These are phyloP conservation scores for Penicillium italicum DNA, from an alignment of 2,329 filamentous ascomycete genomes.

Conservation along the genomic window DNA sequence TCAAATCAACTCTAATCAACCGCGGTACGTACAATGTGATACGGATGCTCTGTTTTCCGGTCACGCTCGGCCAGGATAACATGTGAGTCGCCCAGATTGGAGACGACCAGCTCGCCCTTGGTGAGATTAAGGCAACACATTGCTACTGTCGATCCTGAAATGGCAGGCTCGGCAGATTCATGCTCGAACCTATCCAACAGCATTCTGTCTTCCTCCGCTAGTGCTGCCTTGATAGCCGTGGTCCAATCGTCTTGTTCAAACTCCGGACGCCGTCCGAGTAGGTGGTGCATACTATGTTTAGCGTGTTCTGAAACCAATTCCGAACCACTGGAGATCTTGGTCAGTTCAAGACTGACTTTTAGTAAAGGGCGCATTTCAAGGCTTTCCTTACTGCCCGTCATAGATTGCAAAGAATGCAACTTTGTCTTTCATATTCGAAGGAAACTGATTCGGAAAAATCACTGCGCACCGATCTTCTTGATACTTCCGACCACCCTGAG, in stretches of 20 bases:
- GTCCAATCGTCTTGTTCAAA: conserved; percentile 30
- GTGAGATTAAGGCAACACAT: conserved; percentile 35
- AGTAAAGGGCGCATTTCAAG: neutral
- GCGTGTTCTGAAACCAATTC: conserved; percentile 34
- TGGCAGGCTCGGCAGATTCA: conserved; percentile 25
- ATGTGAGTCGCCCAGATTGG: conserved; percentile 38
- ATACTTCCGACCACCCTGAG: conserved; percentile 27
- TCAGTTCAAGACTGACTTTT: neutral
- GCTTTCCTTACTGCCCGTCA: conserved; percentile 35
- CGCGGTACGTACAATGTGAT: conserved; percentile 20
- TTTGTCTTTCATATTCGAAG: conserved; percentile 25
- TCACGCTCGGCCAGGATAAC: conserved; percentile 34
- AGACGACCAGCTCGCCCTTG: conserved; percentile 31
- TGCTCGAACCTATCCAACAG: conserved; percentile 27
- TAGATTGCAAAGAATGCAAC: conserved; percentile 35
- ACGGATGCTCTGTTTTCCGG: conserved; percentile 25
- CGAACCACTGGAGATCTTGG: conserved; percentile 26
- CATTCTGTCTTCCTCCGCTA: conserved; percentile 30
- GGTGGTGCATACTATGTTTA: conserved; percentile 24
- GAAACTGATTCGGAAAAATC: conserved; percentile 31
- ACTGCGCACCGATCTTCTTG: conserved; percentile 35
- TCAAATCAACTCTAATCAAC: neutral
- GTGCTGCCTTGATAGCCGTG: conserved; percentile 29
- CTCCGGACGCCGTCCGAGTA: conserved; percentile 30
- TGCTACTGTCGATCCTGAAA: conserved; percentile 34